Evolutionary conservation across 1,284 basidiomycete species (phyloP), one percentile per base, ranked within the genome.

Genomic region (Gomphus bonarii): DNA sequence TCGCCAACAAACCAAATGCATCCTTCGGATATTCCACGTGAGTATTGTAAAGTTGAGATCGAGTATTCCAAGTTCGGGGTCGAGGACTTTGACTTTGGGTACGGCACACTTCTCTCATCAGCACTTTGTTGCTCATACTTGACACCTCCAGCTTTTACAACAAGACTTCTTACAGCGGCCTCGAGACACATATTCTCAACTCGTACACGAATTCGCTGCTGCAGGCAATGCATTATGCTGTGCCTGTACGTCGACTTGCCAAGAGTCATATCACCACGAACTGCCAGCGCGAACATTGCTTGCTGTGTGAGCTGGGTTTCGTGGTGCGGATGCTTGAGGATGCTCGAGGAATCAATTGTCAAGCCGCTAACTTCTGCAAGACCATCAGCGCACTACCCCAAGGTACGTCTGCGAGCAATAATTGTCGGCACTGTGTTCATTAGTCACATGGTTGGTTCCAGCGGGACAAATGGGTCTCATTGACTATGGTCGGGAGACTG

Each of bases 1-100:
- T 73, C 73, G 18, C 73, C 76, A 10, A 67, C 70, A 3, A 73
- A 73, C 53, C 79, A 80, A 57, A 72, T 76, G 56, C 70, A 68
- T 31, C 73, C 73, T 22, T 79, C 79, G 50, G 80, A 82, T 35
- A 82, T 95, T 59, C 93, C 95, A 0, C 83, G 81, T 59, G 81
- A 86, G 62, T 99, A 97, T 69, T 82, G 89, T 47, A 86, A 88
- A 65, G 93, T 97, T 43, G 93, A 97, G 70, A 99, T 99, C 66
- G 93, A 97, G 70, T 99, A 99, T 69, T 95, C 92, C 50, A 93
- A 93, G 65, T 99, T 99, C 64, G 95, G 95, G n/a, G 91, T 98
- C 28, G 95, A 95, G 68, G 95, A 99, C 70, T 99, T 99, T 66
- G 97, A 99, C 69, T 99, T 99, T 67, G 95, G 80, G 90, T 91